Base-by-base conservation (phyloP, 2,329 filamentous ascomycete genomes). In the Sarocladiaceae sp. region DNA sequence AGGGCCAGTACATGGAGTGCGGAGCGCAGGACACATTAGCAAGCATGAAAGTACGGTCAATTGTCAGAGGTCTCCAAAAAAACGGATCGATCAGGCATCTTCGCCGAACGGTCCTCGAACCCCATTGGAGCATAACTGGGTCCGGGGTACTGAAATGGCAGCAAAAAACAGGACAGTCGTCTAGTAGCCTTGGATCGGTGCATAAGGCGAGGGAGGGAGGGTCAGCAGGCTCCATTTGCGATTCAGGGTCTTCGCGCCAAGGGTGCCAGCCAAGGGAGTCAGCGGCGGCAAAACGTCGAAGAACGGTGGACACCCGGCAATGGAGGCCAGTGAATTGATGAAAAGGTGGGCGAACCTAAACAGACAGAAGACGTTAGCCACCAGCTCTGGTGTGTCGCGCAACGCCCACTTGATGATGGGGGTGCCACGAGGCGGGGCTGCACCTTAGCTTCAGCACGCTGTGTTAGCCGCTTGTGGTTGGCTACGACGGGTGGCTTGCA, bases 91-190 rank as follows among this genome's bases (percentile, higher is more conserved):
- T 31, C 13, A 29, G 44, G 44, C 28, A 48, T 48, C 8, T 31
- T 33, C 44, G 25, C 44, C 44, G 44, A 22, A n/a, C 3, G 25
- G 20, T 8, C 18, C 17, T 11, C n/a, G 15, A 26, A 5, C 23
- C 4, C 12, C 28, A 31, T 31, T 29, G 25, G 44, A 13, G n/a
- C 26, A 33, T n/a, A 7, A n/a, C 25, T 46, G 44, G 26, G 26
- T 33, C 44, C n/a, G 44, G 44, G 44, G 40, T 28, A 48, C 44
- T 33, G 44, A 48, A 48, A 11, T 11, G 28, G 28, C 17, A 48
- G 17, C 44, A 48, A 18, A n/a, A n/a, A 33, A 48, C 26, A 20
- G 6, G n/a, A 17, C 13, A n/a, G 12, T 25, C 7, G 37, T 23
- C 17, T 6, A 10, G 18, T 11, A 8, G 23, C 4, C 15, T 46